Conservation (phyloP, 768 basidiomycete genomes). For the Boletus rex-veris region DNA sequence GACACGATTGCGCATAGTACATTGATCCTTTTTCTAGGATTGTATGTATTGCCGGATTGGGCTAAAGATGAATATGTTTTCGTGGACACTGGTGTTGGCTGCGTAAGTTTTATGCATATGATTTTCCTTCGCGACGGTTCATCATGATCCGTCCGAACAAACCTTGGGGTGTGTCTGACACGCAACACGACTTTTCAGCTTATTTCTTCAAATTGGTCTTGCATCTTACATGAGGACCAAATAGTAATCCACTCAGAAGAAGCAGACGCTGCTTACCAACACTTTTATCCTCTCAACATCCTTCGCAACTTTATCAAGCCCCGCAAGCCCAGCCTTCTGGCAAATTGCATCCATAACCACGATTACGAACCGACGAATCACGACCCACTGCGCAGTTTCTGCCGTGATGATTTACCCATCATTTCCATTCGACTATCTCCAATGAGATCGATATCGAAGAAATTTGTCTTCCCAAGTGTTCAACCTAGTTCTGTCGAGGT, state of each 20-base stretch:
- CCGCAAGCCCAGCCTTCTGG: constrained; percentile 22
- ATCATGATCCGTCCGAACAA: not conserved
- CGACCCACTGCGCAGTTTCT: constrained; percentile 4
- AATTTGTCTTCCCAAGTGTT: constrained; percentile 47
- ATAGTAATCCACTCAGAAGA: constrained; percentile 77
- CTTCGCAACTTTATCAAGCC: constrained; percentile 31
- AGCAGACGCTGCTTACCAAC: constrained; percentile 58
- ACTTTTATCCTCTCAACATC: constrained; percentile 57
- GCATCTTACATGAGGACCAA: constrained; percentile 60
- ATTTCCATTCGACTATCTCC: constrained; percentile 45
- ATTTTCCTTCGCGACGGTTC: constrained; percentile 1
- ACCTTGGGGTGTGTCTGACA: not conserved
- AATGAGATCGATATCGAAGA: constrained; percentile 46
- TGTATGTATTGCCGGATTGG: constrained; percentile 69
- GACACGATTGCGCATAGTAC: not conserved
- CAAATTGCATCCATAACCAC: constrained; percentile 2
- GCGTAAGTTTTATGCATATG: constrained; percentile 42
- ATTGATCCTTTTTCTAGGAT: constrained; percentile 41
- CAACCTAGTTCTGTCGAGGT: not conserved
- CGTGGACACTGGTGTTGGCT: constrained; percentile 70
- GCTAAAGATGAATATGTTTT: constrained; percentile 62
- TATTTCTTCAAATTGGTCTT: constrained; percentile 73
- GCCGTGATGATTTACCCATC: constrained; percentile 34
- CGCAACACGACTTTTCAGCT: constrained; percentile 36
- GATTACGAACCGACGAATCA: constrained; percentile 5